Conservation (phyloP, 306 rosid genomes). For the Fragaria iinumae region DNA sequence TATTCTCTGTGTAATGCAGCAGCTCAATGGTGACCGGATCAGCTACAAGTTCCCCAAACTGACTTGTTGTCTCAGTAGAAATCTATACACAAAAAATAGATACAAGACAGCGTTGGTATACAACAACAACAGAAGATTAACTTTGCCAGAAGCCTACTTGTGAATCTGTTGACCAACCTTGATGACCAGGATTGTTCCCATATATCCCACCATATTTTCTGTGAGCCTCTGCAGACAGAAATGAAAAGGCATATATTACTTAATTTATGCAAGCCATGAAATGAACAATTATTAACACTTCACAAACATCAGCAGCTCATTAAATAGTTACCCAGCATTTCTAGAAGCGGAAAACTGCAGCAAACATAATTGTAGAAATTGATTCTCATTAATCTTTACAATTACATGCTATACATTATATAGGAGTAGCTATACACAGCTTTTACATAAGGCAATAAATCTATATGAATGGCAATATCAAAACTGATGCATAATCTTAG, state of each 20-base stretch:
- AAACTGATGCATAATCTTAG: too few relatives aligned
- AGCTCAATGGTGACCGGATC: slow-evolving; percentile 85
- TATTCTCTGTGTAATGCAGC: slow-evolving; percentile 84
- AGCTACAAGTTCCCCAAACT: slow-evolving; percentile 91
- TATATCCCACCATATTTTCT: slow-evolving; percentile 68
- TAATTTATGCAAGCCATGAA: slow-evolving; percentile 14
- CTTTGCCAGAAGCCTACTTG: slow-evolving; percentile 9
- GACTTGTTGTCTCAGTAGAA: slow-evolving; percentile 75
- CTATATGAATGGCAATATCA: too few relatives aligned
- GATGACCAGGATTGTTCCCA: slow-evolving; percentile 91
- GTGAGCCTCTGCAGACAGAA: slow-evolving; percentile 70
- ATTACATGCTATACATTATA: too few relatives aligned
- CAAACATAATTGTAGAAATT: slow-evolving; percentile 47
- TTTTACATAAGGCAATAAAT: too few relatives aligned
- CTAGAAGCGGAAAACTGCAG: slow-evolving; percentile 87
- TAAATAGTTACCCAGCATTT: slow-evolving; percentile 72
- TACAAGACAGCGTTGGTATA: neutral
- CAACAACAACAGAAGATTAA: neutral
- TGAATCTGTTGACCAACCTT: slow-evolving; percentile 51
- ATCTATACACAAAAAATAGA: slow-evolving; percentile 47
- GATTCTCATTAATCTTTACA: too few relatives aligned
- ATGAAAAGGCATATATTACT: neutral
- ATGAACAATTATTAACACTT: slow-evolving; percentile 4
- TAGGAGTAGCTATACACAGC: too few relatives aligned
- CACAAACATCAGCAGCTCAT: slow-evolving; percentile 23